Conservation (phyloP, 176 grass and related monocot genomes). For the Stipa capillata region DNA sequence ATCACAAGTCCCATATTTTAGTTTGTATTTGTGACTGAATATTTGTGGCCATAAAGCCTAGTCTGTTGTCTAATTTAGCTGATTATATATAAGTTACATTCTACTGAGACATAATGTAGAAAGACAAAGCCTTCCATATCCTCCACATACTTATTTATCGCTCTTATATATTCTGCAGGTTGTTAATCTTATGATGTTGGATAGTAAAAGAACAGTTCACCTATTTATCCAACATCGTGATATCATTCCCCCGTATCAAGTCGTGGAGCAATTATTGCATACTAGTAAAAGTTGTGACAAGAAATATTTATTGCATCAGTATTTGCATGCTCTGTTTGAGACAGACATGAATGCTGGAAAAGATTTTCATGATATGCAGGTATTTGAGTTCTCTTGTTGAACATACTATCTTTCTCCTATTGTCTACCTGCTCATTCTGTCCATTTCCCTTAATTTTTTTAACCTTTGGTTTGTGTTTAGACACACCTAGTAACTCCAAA, state of each 20-base stretch:
- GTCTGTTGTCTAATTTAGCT: not conserved
- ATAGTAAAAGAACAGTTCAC: slow-evolving; percentile 65
- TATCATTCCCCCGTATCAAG: slow-evolving; percentile 76
- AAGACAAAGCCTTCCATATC: not conserved
- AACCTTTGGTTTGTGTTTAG: not conserved
- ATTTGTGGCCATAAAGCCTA: not conserved
- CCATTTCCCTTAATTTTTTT: slow-evolving; percentile 1
- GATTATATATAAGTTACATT: not conserved
- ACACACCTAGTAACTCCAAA: slow-evolving; percentile 14
- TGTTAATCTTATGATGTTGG: slow-evolving; percentile 77
- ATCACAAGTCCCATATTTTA: not conserved
- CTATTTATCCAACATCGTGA: slow-evolving; percentile 85
- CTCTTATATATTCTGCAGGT: slow-evolving; percentile 42
- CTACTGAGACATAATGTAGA: not conserved
- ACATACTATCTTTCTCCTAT: not conserved
- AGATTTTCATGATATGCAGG: slow-evolving; percentile 98
- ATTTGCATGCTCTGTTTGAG: slow-evolving; percentile 93
- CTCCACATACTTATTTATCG: not conserved
- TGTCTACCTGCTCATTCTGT: not conserved
- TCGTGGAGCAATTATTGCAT: slow-evolving; percentile 62
- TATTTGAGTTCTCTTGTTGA: slow-evolving; percentile 18
- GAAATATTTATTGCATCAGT: slow-evolving; percentile 71
- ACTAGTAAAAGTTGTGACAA: slow-evolving; percentile 57
- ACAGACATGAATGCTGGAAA: slow-evolving; percentile 76
- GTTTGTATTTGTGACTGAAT: not conserved